phyloP scores from a whole-genome alignment of 1,284 basidiomycete genomes.

The Coniophora puteana region DNA sequence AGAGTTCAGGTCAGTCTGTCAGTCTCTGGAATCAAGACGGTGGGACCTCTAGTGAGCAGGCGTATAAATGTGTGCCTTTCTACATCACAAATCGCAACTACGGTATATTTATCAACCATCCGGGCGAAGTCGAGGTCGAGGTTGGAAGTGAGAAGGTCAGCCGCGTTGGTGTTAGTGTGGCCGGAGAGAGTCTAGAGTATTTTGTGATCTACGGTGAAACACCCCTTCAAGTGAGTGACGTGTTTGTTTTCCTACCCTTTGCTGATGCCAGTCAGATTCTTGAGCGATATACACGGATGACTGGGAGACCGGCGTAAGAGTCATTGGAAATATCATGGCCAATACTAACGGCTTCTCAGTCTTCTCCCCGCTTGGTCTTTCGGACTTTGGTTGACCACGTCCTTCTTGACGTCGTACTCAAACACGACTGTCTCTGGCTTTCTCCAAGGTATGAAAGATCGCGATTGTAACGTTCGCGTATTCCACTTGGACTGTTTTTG shows the following conservation, averaged over 20 bases:
- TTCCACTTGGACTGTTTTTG: conserved; percentile 80
- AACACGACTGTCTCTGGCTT: conserved; percentile 65
- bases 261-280: conserved; percentile 39
- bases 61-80: conserved; percentile 74
- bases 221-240: conserved; percentile 48
- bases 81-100: conserved; percentile 69
- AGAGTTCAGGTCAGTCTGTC: conserved; percentile 47
- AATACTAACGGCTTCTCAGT: conserved; percentile 26
- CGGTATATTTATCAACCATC: conserved; percentile 73
- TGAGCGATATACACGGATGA: conserved; percentile 59
- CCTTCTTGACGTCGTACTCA: conserved; percentile 71
- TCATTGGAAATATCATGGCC: conserved; percentile 1
- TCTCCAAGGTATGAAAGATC: conserved; percentile 66
- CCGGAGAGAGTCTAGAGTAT: conserved; percentile 61
- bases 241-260: not conserved
- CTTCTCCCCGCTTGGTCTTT: conserved; percentile 70
- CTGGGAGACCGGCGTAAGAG: conserved; percentile 58
- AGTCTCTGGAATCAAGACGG: conserved; percentile 74
- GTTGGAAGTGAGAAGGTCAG: conserved; percentile 73
- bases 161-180: conserved; percentile 65
- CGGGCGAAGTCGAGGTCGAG: conserved; percentile 76
- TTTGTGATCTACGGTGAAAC: conserved; percentile 67
- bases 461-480: conserved; percentile 68
- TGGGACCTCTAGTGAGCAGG: conserved; percentile 68
- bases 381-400: conserved; percentile 75